These are phyloP conservation scores for Teunomyces stri DNA, from an alignment of 805 yeast species.

Conservation along the genomic window DNA sequence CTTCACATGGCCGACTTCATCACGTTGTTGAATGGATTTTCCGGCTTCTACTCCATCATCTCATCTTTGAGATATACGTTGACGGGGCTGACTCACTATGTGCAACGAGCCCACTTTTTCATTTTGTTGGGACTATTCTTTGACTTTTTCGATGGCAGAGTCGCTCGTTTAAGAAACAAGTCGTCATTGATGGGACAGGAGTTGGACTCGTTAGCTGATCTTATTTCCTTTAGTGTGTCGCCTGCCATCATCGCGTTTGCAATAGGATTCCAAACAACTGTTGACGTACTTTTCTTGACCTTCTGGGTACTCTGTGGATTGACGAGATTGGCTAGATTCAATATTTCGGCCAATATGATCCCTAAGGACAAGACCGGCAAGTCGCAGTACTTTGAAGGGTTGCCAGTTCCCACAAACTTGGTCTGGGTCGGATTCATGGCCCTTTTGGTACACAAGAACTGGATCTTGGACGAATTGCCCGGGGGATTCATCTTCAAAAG, in stretches of 20 bases:
- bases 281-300: slow-evolving; percentile 72
- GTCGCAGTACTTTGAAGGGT: slow-evolving; percentile 90
- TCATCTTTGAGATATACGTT: slow-evolving; percentile 79
- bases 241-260: slow-evolving; percentile 93
- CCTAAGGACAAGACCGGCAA: slow-evolving; percentile 90
- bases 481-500: slow-evolving; percentile 60
- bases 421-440: slow-evolving; percentile 74
- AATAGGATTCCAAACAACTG: slow-evolving; percentile 81
- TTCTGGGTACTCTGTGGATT: slow-evolving; percentile 92
- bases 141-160: slow-evolving; percentile 96
- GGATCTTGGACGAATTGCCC: slow-evolving; percentile 56
- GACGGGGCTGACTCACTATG: slow-evolving; percentile 65
- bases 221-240: slow-evolving; percentile 91
- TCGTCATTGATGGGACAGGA: slow-evolving; percentile 96
- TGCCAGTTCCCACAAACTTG: slow-evolving; percentile 91
- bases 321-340: slow-evolving; percentile 91
- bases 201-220: slow-evolving; percentile 92
- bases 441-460: slow-evolving; percentile 52
- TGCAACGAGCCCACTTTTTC: slow-evolving; percentile 85
- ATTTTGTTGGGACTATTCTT: slow-evolving; percentile 90
- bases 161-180: slow-evolving; percentile 90
- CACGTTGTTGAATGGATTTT: slow-evolving; percentile 89
- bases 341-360: slow-evolving; percentile 86
- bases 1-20: slow-evolving; percentile 95
- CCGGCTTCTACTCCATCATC: slow-evolving; percentile 88